These are phyloP conservation scores for Aspergillus hancockii DNA, from an alignment of 495 filamentous ascomycete species.

Conservation along the genomic window DNA sequence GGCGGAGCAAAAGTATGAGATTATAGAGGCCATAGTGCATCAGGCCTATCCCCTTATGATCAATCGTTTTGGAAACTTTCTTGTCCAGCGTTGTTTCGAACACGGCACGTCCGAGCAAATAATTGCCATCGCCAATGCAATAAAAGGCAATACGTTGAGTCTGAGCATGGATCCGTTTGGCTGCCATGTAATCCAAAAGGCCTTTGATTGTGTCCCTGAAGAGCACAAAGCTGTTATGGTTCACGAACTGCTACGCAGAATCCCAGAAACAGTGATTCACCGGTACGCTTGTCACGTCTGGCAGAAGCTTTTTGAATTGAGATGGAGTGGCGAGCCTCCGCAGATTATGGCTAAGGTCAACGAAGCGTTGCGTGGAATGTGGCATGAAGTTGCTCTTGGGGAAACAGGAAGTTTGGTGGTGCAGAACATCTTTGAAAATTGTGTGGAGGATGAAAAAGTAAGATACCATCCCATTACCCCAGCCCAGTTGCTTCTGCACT, in stretches of 20 bases:
- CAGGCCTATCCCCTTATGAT: constrained; percentile 97
- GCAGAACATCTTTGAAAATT: constrained; percentile 99
- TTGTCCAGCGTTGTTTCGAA: constrained; percentile 98
- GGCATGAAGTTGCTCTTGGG: constrained; percentile 95
- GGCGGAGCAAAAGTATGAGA: constrained; percentile 92
- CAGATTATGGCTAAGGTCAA: constrained; percentile 99
- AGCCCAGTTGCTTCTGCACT: constrained; percentile 6
- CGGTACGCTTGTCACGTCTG: constrained; percentile 98
- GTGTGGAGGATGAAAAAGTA: constrained; percentile 98
- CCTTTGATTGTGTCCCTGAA: constrained; percentile 94
- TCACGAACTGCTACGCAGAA: constrained; percentile 89
- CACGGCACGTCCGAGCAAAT: constrained; percentile 96
- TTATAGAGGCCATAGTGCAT: constrained; percentile 92
- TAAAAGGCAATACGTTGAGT: constrained; percentile 89
- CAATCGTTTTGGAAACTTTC: constrained; percentile 94
- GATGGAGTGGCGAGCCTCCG: constrained; percentile 91
- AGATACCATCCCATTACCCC: constrained; percentile 8
- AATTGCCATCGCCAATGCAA: constrained; percentile 89
- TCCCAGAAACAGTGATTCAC: constrained; percentile 97
- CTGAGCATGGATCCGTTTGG: constrained; percentile 98
- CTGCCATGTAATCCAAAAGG: constrained; percentile 97
- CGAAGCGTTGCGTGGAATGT: constrained; percentile 92
- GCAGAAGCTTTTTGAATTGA: constrained; percentile 99
- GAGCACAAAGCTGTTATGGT: constrained; percentile 99
- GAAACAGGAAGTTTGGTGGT: constrained; percentile 98